Percentiles rank a stretch among this genome's conserved stretches.
phyloP scores from a whole-genome alignment of 176 grass and related monocot genomes.

The Oryza brachyantha region DNA sequence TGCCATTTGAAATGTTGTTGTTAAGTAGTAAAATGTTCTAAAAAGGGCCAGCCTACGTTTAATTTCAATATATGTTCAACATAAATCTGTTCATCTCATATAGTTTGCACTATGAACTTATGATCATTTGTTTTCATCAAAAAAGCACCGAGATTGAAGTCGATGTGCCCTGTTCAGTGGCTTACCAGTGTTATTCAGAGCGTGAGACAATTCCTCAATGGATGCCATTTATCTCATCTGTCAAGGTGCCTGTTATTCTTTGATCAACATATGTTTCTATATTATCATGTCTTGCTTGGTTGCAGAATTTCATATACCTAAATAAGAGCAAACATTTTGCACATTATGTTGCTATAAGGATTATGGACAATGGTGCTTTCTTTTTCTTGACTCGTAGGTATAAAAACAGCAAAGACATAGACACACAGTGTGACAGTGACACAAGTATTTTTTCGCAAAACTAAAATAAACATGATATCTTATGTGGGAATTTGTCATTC shows the following conservation, averaged over 20 bases:
- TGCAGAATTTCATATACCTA: neutral
- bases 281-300: neutral
- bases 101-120: neutral
- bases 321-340: neutral
- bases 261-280: neutral
- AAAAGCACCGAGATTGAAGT: constrained; percentile 82
- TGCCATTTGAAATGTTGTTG: neutral
- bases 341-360: neutral
- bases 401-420: neutral
- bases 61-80: neutral
- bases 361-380: neutral
- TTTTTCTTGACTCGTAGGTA: neutral
- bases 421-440: neutral
- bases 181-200: constrained; percentile 91
- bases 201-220: constrained; percentile 84
- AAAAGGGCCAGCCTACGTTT: neutral
- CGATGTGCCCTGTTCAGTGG: constrained; percentile 84
- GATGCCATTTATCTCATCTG: constrained; percentile 99
- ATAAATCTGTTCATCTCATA: neutral
- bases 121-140: constrained; percentile 29
- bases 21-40: neutral
- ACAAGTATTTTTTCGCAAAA: neutral
- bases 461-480: neutral
- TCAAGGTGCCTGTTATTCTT: constrained; percentile 51
- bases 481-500: neutral